These are phyloP conservation scores for Rhizopogon roseolus DNA, from an alignment of 768 basidiomycete species.

Conservation along the genomic window DNA sequence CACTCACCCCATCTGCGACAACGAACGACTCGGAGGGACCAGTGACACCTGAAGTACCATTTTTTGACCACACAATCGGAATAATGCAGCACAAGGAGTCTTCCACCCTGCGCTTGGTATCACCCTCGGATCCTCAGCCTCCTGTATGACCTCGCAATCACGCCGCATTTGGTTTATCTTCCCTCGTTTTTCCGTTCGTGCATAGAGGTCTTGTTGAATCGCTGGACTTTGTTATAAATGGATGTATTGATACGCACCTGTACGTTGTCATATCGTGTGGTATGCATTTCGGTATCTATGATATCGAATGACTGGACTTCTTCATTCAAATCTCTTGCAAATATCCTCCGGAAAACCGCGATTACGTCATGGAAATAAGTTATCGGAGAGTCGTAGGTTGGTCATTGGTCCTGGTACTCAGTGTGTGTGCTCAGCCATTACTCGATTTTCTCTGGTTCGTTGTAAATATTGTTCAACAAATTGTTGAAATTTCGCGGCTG, in stretches of 20 bases:
- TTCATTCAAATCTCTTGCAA: no score
- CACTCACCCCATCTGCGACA: neutral
- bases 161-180: neutral
- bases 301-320: no score
- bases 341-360: no score
- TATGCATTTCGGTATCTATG: neutral
- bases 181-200: neutral
- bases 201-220: neutral
- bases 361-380: no score
- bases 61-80: neutral
- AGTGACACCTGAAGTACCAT: slow-evolving; percentile 1
- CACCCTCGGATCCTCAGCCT: neutral
- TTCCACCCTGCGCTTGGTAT: neutral
- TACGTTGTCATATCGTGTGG: neutral
- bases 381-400: no score
- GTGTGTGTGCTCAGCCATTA: no score
- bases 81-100: neutral
- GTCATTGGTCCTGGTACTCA: no score
- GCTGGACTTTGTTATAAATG: neutral
- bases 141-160: neutral
- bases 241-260: neutral
- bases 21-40: slow-evolving; percentile 2
- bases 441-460: no score
- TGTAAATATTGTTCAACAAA: no score
- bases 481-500: no score